Base-by-base conservation (phyloP, 805 yeast genomes). In the Kodamaea nitidulidarum region DNA sequence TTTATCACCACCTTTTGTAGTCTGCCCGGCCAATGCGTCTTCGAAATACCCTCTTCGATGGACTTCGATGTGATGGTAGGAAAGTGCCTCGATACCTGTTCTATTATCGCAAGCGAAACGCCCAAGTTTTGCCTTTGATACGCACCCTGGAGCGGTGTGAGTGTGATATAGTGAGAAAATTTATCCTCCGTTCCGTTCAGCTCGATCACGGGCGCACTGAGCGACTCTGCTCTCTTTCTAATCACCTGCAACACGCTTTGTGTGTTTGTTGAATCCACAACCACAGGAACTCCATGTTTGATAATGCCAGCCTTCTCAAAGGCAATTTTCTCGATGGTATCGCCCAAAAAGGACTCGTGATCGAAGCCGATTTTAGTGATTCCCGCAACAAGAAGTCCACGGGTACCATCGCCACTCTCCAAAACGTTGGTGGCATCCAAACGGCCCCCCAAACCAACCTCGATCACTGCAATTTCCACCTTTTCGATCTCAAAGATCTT, bases 371-470 rank as follows among this genome's bases (percentile, higher is more conserved):
- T 81, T 54, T 87, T 86, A 4, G 96, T 80, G 31, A 93, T 82
- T 1, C 83, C 95, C 7, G 88, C 76, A 5, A 71, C 76, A 26
- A 83, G 38, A 21, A 27, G 16, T 9, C 16, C 16, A 12, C 16
- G 6, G 16, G n/a, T n/a, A n/a, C n/a, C n/a, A n/a, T n/a, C n/a
- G n/a, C n/a, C 21, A 0, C 71, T 54, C 8, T 49, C 52, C 18
- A 83, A 56, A 0, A 85, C 85, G 63, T 91, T 91, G 0, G 98
- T 91, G 1, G 97, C 87, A 60, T 91, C 98, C 9, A 79, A 56
- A 30, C 84, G 60, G 0, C 98, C 98, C 2, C 98, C 98, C 5
- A 93, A 65, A 0, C 98, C 98, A 3, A 88, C 97, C 58, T 91
- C 98, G n/a, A 91, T 61, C 1, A 91, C 78, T 0, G 95, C 96